phyloP scores from a whole-genome alignment of 805 yeast genomes.

The Lipomyces yamadae region DNA sequence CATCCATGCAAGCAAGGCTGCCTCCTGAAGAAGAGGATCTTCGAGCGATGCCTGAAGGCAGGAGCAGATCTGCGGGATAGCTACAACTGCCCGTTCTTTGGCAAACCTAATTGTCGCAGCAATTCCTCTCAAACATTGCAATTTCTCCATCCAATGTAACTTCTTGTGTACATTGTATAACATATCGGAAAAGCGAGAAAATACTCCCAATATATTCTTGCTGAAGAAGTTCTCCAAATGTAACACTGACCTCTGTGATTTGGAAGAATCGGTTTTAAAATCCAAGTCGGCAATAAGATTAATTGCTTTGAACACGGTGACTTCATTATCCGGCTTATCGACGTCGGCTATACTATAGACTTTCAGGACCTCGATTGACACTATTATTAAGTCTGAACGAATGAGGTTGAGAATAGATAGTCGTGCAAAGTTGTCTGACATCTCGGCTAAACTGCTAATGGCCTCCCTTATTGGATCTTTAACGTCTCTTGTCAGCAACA shows the following conservation, averaged over 20 bases:
- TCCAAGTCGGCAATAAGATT: slow-evolving; percentile 28
- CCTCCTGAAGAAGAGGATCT: slow-evolving; percentile 60
- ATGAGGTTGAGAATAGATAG: slow-evolving; percentile 44
- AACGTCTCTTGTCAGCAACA: slow-evolving; percentile 57
- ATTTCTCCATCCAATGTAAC: slow-evolving; percentile 72
- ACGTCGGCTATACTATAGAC: slow-evolving; percentile 47
- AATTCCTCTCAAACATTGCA: slow-evolving; percentile 73
- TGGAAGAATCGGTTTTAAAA: not conserved
- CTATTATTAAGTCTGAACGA: slow-evolving; percentile 37
- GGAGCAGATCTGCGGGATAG: slow-evolving; percentile 83
- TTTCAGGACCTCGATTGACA: slow-evolving; percentile 49
- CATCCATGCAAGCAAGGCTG: slow-evolving; percentile 70
- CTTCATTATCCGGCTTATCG: slow-evolving; percentile 14
- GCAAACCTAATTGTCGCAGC: slow-evolving; percentile 64
- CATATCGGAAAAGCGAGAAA: slow-evolving; percentile 77
- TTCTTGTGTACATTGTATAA: slow-evolving; percentile 75
- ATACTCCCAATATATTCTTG: slow-evolving; percentile 70
- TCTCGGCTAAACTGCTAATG: slow-evolving; percentile 57
- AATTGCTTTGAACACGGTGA: slow-evolving; percentile 29
- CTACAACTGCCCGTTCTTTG: slow-evolving; percentile 62
- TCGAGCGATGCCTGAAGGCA: slow-evolving; percentile 82
- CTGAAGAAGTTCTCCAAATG: slow-evolving; percentile 53
- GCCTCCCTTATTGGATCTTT: slow-evolving; percentile 57
- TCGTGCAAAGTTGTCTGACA: slow-evolving; percentile 54
- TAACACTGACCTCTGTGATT: not conserved